Evolutionary conservation across 73 alveolate genomes (phyloP).

Genomic region (Durusdinium trenchii): DNA sequence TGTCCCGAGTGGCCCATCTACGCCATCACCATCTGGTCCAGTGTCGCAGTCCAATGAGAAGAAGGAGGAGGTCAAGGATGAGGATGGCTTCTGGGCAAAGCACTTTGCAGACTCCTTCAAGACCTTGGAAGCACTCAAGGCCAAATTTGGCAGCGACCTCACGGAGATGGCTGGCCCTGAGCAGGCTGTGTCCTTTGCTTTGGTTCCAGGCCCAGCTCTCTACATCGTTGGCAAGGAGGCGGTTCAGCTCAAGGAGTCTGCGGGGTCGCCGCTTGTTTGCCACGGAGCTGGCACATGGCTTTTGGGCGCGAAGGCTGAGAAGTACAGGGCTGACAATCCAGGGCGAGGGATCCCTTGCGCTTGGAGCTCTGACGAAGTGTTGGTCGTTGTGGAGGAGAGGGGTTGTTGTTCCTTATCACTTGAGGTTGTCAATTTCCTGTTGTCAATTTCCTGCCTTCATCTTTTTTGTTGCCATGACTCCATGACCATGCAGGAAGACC

Average conservation of each 20-base stretch:
- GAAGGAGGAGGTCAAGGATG: not conserved
- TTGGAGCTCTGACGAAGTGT: not conserved
- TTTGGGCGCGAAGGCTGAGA: not conserved
- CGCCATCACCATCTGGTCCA: not conserved
- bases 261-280: not conserved
- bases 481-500: not conserved
- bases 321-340: not conserved
- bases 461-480: not conserved
- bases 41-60: not conserved
- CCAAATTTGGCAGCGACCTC: not conserved
- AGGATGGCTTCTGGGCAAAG: not conserved
- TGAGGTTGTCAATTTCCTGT: not conserved
- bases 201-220: not conserved
- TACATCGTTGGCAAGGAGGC: not conserved
- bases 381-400: not conserved
- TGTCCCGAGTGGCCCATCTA: not conserved
- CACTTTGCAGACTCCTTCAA: not conserved
- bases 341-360: not conserved
- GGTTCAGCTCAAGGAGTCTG: not conserved
- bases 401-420: not conserved
- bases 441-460: not conserved
- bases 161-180: not conserved
- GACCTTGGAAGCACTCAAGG: not conserved
- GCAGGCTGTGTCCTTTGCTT: not conserved
- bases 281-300: slow-evolving; percentile 34